Base-by-base conservation (phyloP, 2,329 filamentous ascomycete genomes). In the Monosporascus sp. region DNA sequence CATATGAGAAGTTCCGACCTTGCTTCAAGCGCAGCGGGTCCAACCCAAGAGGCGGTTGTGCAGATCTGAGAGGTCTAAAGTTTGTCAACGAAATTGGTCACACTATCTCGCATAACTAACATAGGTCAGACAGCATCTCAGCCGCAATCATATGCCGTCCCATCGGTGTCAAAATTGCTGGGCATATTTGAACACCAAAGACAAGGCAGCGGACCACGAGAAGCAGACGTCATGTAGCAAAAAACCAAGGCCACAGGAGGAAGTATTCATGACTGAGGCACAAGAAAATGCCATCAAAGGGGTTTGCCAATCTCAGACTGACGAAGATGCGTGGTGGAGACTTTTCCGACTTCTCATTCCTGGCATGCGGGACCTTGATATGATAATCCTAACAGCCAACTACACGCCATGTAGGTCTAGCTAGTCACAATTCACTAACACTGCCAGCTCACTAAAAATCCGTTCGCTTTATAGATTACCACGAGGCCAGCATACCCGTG, bases 311-410 rank as follows among this genome's bases (percentile, higher is more conserved):
- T 24, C 31, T 6, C 35, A 27, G 2, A 17, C 48, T 1, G 54
- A 49, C 17, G 43, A 51, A 17, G 46, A 51, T 1, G 37, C 48
- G 1, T 56, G 54, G 54, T 56, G 52, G 51, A 53, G n/a, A 20
- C 17, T 53, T 8, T 56, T 56, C n/a, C 47, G 49, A 8, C 46
- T 56, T 8, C 39, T 56, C 17, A 51, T 56, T 17, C 54, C 54
- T 2, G 48, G 41, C 3, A 53, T 56, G 48, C 14, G 27, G 44
- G 15, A 22, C 27, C 20, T 22, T 50, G 48, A 50, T 25, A 22
- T 50, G n/a, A 15, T 7, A 11, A n/a, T 20, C 2, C 37, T 52
- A 18, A 52, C 24, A 24, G 3, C 2, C 2, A 15, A 46, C 7
- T 37, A 52, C 37, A 47, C 25, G 8, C 48, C 48, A 8, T 50